Base-by-base conservation (phyloP, 129 eudicot species). In the Sambucus nigra region DNA sequence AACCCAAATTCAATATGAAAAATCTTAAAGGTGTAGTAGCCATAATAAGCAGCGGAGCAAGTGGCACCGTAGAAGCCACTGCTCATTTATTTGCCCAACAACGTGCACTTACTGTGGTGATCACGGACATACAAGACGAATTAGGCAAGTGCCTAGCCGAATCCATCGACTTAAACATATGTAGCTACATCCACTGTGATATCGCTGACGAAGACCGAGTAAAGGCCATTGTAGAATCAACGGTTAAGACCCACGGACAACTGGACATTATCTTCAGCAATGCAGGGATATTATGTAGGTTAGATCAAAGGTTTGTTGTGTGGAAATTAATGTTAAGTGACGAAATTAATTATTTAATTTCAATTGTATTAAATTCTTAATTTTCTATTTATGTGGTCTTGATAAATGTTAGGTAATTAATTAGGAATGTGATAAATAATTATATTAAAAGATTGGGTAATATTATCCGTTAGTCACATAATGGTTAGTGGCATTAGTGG, bases 201-300 rank as follows among this genome's bases (percentile, higher is more conserved):
- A 29, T 40, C 3, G 13, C 46, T 7, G 0, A 40, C n/a, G 46
- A 40, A 7, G 46, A 40, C 3, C 15, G 13, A n/a, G 46, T 40
- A 4, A 40, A 7, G 15, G n/a, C 8, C 3, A 10, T 40, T 4
- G 13, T 40, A 0, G 1, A 40, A 0, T 7, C 46, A 10, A 40
- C 46, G 15, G 15, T 25, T 9, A 5, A 2, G 12, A 12, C 5
- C 6, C 26, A 14, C 20, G 17, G 57, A 2, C 17, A 51, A 20
- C 38, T 25, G 22, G 57, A 29, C 20, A 13, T 25, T 6, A 27
- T 52, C 19, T 46, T n/a, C 51, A 46, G 22, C 51, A 25, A 52
- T 16, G 24, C 66, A 2, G 66, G 71, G 46, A 20, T n/a, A n/a
- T n/a, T n/a, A n/a, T n/a, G n/a, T n/a, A n/a, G 2, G n/a, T 28